Percentiles rank a stretch among this genome's conserved stretches.
phyloP scores from a whole-genome alignment of 2,329 filamentous ascomycete genomes.

The Hypoxylon sp. region DNA sequence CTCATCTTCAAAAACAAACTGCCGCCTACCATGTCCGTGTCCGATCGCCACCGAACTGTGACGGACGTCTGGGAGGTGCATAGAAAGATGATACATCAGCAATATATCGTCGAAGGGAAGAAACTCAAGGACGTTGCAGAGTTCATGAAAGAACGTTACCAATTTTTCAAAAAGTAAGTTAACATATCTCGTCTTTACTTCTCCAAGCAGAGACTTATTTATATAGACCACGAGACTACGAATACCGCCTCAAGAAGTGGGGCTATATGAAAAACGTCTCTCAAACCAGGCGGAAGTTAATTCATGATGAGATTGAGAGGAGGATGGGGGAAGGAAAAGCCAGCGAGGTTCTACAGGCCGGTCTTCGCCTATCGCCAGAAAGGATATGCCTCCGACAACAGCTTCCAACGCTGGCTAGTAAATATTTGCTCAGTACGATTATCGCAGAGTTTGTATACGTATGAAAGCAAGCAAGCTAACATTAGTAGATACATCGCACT shows the following conservation, averaged over 20 bases:
- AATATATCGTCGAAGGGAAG: not conserved
- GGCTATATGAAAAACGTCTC: not conserved
- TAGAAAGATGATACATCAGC: not conserved
- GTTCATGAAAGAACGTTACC: not conserved
- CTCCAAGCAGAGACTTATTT: not conserved
- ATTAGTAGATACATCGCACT: not conserved
- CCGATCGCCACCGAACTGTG: not conserved
- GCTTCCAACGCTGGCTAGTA: not conserved
- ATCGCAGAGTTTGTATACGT: not conserved
- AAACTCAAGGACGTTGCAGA: not conserved
- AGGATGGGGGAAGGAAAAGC: not conserved
- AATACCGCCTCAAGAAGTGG: not conserved
- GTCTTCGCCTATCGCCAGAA: not conserved
- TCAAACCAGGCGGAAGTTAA: not conserved
- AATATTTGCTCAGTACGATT: constrained; percentile 2
- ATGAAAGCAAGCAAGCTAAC: not conserved
- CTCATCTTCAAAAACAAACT: not conserved
- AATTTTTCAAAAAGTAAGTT: not conserved
- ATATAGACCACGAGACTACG: not conserved
- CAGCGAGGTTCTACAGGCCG: not conserved
- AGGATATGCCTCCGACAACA: not conserved
- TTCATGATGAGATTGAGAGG: not conserved
- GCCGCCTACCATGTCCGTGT: not conserved
- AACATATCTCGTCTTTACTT: not conserved
- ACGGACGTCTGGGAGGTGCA: not conserved